Evolutionary conservation across 192 early-diverging fungal genomes (phyloP), one percentile per base, ranked within the genome.

Genomic region (Mortierella alpina): DNA sequence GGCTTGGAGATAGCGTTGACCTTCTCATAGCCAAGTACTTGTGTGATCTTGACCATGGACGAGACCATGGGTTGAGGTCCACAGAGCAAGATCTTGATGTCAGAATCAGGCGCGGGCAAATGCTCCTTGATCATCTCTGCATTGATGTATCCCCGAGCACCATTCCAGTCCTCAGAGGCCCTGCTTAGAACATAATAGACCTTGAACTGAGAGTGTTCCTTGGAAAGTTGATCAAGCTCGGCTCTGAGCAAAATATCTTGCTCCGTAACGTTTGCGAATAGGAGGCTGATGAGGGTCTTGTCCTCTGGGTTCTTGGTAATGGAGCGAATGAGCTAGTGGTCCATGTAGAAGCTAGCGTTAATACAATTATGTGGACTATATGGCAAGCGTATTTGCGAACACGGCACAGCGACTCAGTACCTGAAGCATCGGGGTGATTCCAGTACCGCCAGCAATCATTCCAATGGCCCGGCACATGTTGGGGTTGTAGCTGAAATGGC

Each of bases 351-450:
- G 11, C 9, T 20, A 8, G 22, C 39, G 49, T 54, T 39, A 66
- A 42, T 17, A 0, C 58, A 59, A 41, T 17, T 59, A 17, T 40
- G 4, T 7, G 17, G 20, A n/a, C 9, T 11, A 58, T 6, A 15
- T 14, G 39, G 12, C n/a, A 62, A 45, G 13, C 4, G 47, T 47
- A 31, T 31, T 48, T 49, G 31, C 49, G 14, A 49, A 31, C 23
- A 39, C 2, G 2, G 46, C 46, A 53, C 20, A 63, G n/a, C 54
- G 31, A 3, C 31, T 31, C 31, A 31, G n/a, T 82, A 81, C 83
- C 69, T 94, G 96, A 65, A 94, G 88, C 97, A 98, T 98, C 55
- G 97, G 97, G 2, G 97, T 96, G 72, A 98, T 92, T n/a, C 93
- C 96, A 60, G 96, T 95, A 62, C 96, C 96, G 20, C 96, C 95